These are phyloP conservation scores for Vararia minispora DNA, from an alignment of 768 basidiomycete genomes.

Conservation along the genomic window DNA sequence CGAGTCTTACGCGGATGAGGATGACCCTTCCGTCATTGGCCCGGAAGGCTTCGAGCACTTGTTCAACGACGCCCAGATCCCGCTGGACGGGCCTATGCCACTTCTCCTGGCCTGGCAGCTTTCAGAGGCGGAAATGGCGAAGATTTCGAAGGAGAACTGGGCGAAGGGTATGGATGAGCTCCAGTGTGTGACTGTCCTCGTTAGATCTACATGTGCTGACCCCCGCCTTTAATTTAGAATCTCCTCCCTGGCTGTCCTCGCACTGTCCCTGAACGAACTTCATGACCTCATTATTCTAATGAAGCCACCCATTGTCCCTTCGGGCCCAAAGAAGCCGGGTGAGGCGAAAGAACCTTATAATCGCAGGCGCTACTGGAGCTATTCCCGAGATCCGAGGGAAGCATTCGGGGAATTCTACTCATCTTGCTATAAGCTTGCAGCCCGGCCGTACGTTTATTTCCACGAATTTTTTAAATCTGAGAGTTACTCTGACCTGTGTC, in stretches of 20 bases:
- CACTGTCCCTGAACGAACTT: constrained; percentile 45
- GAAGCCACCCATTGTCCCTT: constrained; percentile 24
- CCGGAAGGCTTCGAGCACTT: constrained; percentile 64
- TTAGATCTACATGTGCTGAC: constrained; percentile 3
- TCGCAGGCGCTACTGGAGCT: constrained; percentile 35
- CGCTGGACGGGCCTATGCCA: constrained; percentile 63
- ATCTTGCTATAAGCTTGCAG: constrained; percentile 63
- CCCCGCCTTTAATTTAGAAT: constrained; percentile 25
- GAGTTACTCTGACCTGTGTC: neutral
- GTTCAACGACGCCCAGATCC: constrained; percentile 58
- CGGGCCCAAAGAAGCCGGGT: constrained; percentile 14
- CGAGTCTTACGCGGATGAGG: constrained; percentile 41
- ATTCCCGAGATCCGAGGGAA: constrained; percentile 34
- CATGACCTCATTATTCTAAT: constrained; percentile 47
- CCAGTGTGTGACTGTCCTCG: constrained; percentile 25
- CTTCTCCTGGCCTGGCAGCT: constrained; percentile 71
- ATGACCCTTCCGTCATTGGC: constrained; percentile 47
- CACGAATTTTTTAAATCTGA: neutral
- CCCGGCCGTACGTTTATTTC: constrained; percentile 56
- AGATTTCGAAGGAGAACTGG: constrained; percentile 63
- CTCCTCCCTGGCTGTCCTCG: constrained; percentile 37
- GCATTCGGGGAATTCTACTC: constrained; percentile 57
- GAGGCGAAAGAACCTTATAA: constrained; percentile 46
- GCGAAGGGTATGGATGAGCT: constrained; percentile 36
- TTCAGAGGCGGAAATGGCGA: constrained; percentile 60